A percentile compares a stretch with the other conserved stretches of the same genome.
phyloP scores from a whole-genome alignment of 2,329 filamentous ascomycete species.

The Colletotrichum simmondsii region DNA sequence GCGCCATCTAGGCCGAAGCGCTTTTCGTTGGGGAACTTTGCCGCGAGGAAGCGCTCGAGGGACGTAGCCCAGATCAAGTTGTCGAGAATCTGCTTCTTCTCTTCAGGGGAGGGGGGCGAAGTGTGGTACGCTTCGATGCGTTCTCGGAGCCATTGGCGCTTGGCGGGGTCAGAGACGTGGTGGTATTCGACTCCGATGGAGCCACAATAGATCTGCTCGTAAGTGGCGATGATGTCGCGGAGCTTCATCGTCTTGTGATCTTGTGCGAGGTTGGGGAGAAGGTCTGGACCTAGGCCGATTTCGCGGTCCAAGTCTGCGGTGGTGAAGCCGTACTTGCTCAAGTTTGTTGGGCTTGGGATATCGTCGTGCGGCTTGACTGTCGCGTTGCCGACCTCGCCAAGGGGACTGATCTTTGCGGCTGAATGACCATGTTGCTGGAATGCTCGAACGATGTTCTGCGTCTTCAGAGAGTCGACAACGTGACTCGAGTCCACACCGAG shows the following conservation, averaged over 20 bases:
- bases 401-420: conserved; percentile 96
- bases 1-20: conserved; percentile 98
- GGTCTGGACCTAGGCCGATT: conserved; percentile 91
- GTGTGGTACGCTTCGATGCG: conserved; percentile 91
- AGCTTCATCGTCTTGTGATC: conserved; percentile 95
- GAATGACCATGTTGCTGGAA: conserved; percentile 98
- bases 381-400: conserved; percentile 89
- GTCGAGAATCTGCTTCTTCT: conserved; percentile 97
- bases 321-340: conserved; percentile 93
- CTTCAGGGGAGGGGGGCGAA: conserved; percentile 96
- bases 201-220: conserved; percentile 95
- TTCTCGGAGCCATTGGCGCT: conserved; percentile 98
- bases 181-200: conserved; percentile 98
- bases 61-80: conserved; percentile 98
- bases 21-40: conserved; percentile 99
- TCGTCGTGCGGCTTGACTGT: conserved; percentile 77
- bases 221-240: conserved; percentile 90
- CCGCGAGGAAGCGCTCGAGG: conserved; percentile 94
- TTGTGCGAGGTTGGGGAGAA: conserved; percentile 92
- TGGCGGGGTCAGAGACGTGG: conserved; percentile 94
- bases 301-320: conserved; percentile 93
- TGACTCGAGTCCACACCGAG: conserved; percentile 76
- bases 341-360: conserved; percentile 89
- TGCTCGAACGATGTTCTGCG: conserved; percentile 93
- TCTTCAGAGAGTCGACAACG: conserved; percentile 94